Base-by-base conservation (phyloP, 2,329 filamentous ascomycete species). In the Diaporthe australafricana region DNA sequence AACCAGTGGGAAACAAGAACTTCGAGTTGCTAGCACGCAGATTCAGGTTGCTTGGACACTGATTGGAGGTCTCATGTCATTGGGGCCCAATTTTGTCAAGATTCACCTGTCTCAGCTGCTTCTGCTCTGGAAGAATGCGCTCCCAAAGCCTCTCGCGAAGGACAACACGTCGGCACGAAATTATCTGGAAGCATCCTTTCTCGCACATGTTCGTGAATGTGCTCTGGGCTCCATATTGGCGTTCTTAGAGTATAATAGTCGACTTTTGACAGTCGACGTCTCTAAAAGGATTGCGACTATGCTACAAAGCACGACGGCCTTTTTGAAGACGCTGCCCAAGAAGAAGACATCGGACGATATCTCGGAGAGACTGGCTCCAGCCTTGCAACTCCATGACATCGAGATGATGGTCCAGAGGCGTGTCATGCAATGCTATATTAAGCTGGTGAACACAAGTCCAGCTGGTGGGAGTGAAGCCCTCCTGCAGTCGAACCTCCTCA, bases 11-110 rank as follows among this genome's bases (percentile, higher is more conserved):
- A 94, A 94, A 79, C 96, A 94, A 1, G 96, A 99, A 79, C 86
- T 99, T 68, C 91, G 96, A 35, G 91, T 96, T 45, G 97, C 96
- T 8, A 94, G 94, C 77, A 98, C 95, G 1, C 96, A 99, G 79
- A 95, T 99, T 30, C 96, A 99, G 80, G 95, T 99, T 2, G 96
- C 96, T 6, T 99, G 96, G 96, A 97, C 97, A 60, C 85, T 99
- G 71, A 97, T 99, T 57, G 96, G 97, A 47, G 96, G 97, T 0
- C 85, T 99, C 69, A 98, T 98, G 96, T 95, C 95, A 0, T 88
- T 99, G 0, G 96, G 96, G 0, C 96, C 96, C 5, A 98, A 98
- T 81, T 99, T 99, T 81, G 96, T 98, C 81, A 99, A 99, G 83
- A 98, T 98, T 30, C 96, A 99, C 82, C 88, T 99, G 9, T 96